Evolutionary conservation across 805 yeast species (phyloP).

Genomic region (Metschnikowia bowlesiae): DNA sequence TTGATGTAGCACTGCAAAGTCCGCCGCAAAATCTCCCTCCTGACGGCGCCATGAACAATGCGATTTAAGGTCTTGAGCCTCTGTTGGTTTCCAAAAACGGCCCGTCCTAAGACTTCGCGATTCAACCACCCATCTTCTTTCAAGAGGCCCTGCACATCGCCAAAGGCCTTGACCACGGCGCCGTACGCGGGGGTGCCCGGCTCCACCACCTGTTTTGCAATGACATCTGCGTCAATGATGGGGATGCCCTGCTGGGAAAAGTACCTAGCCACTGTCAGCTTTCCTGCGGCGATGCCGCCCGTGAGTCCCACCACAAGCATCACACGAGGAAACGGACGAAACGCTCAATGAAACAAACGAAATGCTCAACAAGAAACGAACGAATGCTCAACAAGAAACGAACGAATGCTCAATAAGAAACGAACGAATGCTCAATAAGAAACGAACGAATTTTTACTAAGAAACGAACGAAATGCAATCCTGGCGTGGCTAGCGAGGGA

Average conservation of each 20-base stretch:
- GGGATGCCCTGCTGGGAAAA: constrained; percentile 51
- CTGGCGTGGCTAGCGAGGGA: too few species aligned
- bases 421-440: not conserved
- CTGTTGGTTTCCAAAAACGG: constrained; percentile 66
- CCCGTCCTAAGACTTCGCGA: constrained; percentile 68
- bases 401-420: not conserved
- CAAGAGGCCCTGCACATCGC: constrained; percentile 48
- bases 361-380: not conserved
- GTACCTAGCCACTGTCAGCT: constrained; percentile 75
- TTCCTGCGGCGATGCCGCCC: constrained; percentile 97
- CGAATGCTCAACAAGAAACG: too few species aligned
- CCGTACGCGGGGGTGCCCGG: constrained; percentile 75
- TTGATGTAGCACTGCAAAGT: constrained; percentile 54
- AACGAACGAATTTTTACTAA: not conserved
- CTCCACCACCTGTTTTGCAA: constrained; percentile 80
- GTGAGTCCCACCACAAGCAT: constrained; percentile 95
- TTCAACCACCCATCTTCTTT: constrained; percentile 47
- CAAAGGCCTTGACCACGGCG: constrained; percentile 59
- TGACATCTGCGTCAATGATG: constrained; percentile 83
- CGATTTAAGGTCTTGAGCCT: constrained; percentile 60
- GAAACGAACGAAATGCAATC: not conserved
- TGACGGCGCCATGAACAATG: constrained; percentile 86
- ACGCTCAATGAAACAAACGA: not conserved
- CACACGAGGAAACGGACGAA: too few species aligned
- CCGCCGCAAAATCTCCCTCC: constrained; percentile 57